Evolutionary conservation across 1,284 basidiomycete species (phyloP), one percentile per base, ranked within the genome.

Genomic region (Cryptococcus depauperatus): DNA sequence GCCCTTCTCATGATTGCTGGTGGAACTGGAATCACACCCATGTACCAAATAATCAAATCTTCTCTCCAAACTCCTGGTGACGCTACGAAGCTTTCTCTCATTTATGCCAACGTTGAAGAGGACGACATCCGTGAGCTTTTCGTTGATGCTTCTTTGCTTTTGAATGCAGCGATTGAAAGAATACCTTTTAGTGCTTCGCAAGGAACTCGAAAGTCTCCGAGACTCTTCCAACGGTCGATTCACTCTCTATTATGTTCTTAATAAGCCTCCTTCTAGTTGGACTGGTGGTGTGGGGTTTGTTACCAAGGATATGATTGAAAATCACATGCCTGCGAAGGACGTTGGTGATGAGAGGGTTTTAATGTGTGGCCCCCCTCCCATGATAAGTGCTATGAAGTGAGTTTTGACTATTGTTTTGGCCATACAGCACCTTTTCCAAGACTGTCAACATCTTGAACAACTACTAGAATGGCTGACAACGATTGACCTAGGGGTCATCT

Each of bases 1-100:
- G 80, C 84, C 58, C 74, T 98, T 49, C 86, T 90, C 61, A 93
- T 98, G 91, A 92, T 98, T 59, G 92, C 93, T 18, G 93, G 93
- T 40, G 78, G 78, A 28, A 79, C 93, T 4, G 93, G 93, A 53
- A 93, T 98, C 68, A 96, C 95, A 0, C 93, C 93, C 57, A 93
- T 95, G 90, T 82, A 92, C 58, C 95, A 97, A 72, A 89, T 98
- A 74, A 84, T 97, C 72, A 66, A 66, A 52, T 85, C 90, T 22
- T 81, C 82, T 9, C 78, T 93, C 64, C 85, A 87, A 72, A 87
- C 93, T 74, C 81, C 85, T 6, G 66, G 72, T 38, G 93, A 97
- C 77, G 76, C 72, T 56, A 97, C 93, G 27, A 79, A 79, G 62
- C 72, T 91, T 58, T 79, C 75, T 51, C 79, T 98, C 57, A 87